Evolutionary conservation across 352 stramenopile genomes (phyloP), one percentile per base, ranked within the genome.

Genomic region (Globisporangium paroecandrum): DNA sequence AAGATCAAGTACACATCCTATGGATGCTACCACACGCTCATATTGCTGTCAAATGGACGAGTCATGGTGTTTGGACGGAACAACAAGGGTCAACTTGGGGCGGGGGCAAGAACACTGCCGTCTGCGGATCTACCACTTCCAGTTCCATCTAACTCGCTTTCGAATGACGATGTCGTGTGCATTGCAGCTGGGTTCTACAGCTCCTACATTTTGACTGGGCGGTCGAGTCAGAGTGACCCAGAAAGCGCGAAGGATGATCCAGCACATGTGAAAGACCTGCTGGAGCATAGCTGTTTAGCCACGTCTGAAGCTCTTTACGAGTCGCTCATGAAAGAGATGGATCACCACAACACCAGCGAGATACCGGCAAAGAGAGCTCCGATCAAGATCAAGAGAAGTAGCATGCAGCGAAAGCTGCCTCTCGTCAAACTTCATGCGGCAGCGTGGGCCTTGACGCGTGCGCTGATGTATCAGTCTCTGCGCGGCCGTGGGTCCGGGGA

Each of bases 31-130:
- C 89, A 96, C 67, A 88, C 85, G 18, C 67, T 96, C 2, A 82
- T 96, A 64, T 29, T 96, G 32, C 76, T 94, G 13, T 79, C 77
- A 1, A 95, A 93, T 51, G 87, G 86, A 4, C 77, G 85, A 1
- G 85, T 94, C 13, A 94, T 96, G 87, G 87, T 93, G 0, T 96
- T 96, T 75, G 87, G 89, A 5, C 81, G 89, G 49, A 96, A 96
- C 71, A 96, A 96, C 68, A 96, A 96, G 58, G 87, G 89, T 0
- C 89, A 96, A 34, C 83, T 95, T 20, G 87, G 89, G 1, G 81
- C 85, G 5, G 88, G 87, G 2, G 83, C 85, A 9, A 79, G 87
- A 56, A 94, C 89, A 8, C 65, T 96, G 6, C 83, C 89, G 22
- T 94, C 89, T 3, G 89, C 87, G 18, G 89, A 96, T 41, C 62